Conservation (phyloP, 495 filamentous ascomycete species). For the Monascus purpureus region DNA sequence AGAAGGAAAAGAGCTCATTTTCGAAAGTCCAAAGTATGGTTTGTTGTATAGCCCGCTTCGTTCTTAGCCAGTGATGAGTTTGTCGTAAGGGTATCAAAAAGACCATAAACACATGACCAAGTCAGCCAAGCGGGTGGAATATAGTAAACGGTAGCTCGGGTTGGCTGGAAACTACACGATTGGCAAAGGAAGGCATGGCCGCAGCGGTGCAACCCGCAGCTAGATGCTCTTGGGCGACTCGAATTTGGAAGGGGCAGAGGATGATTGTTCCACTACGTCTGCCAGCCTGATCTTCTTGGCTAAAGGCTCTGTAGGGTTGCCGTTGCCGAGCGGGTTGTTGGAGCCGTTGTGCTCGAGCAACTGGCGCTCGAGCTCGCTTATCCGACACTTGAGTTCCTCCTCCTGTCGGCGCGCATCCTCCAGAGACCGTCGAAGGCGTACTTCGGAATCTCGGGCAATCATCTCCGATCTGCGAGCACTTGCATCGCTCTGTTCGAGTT, state of each 20-base stretch:
- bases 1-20: neutral
- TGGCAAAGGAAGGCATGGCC: too few species aligned
- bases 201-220: too few species aligned
- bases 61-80: constrained; percentile 23
- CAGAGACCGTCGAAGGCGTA: constrained; percentile 49
- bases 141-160: neutral
- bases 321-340: constrained; percentile 7
- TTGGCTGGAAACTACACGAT: too few species aligned
- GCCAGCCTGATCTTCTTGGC: constrained; percentile 32
- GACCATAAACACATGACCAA: constrained; percentile 18
- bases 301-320: constrained; percentile 26
- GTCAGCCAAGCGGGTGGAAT: constrained; percentile 8
- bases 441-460: constrained; percentile 43
- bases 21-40: too few species aligned
- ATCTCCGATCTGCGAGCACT: constrained; percentile 48
- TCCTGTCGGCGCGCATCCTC: constrained; percentile 66
- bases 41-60: constrained; percentile 15
- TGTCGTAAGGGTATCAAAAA: constrained; percentile 34
- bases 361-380: constrained; percentile 67
- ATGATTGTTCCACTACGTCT: constrained; percentile 30
- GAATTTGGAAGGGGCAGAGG: constrained; percentile 18
- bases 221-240: constrained; percentile 30
- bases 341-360: constrained; percentile 22
- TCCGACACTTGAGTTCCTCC: constrained; percentile 64
- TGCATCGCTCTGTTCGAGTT: constrained; percentile 69